phyloP scores from a whole-genome alignment of 202 grass and related monocot species.

The Carex arenaria region DNA sequence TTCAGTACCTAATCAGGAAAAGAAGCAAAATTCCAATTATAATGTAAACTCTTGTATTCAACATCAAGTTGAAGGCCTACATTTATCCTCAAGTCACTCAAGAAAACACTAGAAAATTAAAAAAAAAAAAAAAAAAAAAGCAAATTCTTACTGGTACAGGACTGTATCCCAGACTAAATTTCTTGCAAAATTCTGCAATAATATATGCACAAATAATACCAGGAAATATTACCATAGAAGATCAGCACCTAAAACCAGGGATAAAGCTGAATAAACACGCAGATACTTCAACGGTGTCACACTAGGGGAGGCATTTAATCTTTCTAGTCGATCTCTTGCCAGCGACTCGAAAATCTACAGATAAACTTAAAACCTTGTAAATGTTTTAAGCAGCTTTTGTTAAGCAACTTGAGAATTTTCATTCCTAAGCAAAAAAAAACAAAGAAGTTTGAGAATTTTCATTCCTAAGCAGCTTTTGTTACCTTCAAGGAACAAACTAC shows the following conservation, averaged over 20 bases:
- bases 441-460: background rate
- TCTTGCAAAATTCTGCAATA: conserved; percentile 6
- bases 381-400: no score
- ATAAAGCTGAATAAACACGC: conserved; percentile 74
- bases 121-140: background rate
- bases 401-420: no score
- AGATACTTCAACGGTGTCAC: conserved; percentile 79
- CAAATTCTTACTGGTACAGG: background rate
- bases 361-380: conserved; percentile 29
- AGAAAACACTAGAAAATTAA: background rate
- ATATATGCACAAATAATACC: conserved; percentile 33
- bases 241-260: conserved; percentile 83
- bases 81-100: conserved; percentile 6
- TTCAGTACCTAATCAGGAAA: background rate
- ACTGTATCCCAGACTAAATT: conserved; percentile 9
- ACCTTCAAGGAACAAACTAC: conserved; percentile 93
- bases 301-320: conserved; percentile 74
- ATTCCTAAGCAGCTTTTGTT: conserved; percentile 19
- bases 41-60: background rate
- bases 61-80: conserved; percentile 1
- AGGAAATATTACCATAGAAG: conserved; percentile 89
- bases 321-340: conserved; percentile 89
- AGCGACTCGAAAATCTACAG: conserved; percentile 78
- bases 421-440: conserved; percentile 7
- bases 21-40: background rate